Conservation (phyloP, 176 grass and related monocot species). For the Oryza glaberrima region DNA sequence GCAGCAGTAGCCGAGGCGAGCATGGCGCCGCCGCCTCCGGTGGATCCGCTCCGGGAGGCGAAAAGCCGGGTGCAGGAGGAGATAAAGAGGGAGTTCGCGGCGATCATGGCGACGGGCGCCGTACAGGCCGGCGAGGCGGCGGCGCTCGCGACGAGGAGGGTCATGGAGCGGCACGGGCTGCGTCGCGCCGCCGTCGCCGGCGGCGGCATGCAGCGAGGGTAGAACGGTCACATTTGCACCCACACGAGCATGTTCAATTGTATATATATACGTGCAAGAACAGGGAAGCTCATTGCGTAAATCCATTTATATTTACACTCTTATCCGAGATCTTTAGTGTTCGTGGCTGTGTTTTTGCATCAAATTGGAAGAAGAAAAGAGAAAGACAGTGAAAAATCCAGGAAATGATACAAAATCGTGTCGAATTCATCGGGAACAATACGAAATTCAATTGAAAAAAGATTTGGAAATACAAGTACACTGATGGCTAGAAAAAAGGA, state of each 20-base stretch:
- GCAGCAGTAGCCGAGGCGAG: neutral
- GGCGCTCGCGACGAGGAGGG: conserved; percentile 50
- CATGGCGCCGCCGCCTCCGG: neutral
- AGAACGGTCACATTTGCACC: neutral
- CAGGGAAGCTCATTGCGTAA: neutral
- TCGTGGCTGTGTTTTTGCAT: neutral
- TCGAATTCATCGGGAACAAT: too few relatives aligned
- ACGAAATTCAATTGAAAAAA: too few relatives aligned
- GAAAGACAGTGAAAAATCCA: too few relatives aligned
- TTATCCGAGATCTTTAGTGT: neutral
- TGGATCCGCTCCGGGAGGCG: conserved; percentile 52
- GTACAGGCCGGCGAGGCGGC: conserved; percentile 63
- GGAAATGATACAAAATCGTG: too few relatives aligned
- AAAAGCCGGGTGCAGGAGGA: conserved; percentile 63
- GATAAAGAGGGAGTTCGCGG: conserved; percentile 65
- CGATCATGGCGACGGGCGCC: conserved; percentile 68
- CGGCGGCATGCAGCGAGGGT: conserved; percentile 24
- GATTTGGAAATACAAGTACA: too few relatives aligned
- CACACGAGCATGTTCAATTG: neutral
- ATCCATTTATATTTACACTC: neutral
- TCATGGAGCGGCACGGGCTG: conserved; percentile 75
- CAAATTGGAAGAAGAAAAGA: neutral
- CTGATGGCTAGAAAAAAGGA: too few relatives aligned
- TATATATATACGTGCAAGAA: neutral
- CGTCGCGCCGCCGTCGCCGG: neutral